Evolutionary conservation across 768 basidiomycete genomes (phyloP).

Genomic region (Sarcodon aspratus): DNA sequence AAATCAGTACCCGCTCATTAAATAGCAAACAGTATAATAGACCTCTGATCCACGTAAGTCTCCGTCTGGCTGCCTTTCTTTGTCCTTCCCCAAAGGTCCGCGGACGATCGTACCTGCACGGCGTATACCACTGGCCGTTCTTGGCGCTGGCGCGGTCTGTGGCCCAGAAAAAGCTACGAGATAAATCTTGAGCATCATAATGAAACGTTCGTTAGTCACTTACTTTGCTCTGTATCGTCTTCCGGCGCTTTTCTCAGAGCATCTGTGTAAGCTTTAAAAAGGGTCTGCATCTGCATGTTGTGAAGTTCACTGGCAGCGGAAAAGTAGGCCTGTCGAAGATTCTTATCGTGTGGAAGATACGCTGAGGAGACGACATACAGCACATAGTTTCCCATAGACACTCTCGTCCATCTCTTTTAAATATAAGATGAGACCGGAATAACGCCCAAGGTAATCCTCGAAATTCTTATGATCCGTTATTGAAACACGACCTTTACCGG

Average conservation of each 20-base stretch:
- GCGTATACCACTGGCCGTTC: slow-evolving; percentile 49
- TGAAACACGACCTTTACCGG: slow-evolving; percentile 30
- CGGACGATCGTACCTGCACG: slow-evolving; percentile 83
- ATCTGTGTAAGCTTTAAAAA: slow-evolving; percentile 47
- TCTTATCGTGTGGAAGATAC: not conserved
- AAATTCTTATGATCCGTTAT: slow-evolving; percentile 59
- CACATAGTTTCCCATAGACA: slow-evolving; percentile 82
- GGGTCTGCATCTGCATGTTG: slow-evolving; percentile 63
- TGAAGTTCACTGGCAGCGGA: slow-evolving; percentile 78
- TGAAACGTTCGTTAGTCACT: not conserved
- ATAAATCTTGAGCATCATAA: not conserved
- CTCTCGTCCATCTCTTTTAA: slow-evolving; percentile 93
- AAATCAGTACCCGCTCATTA: not conserved
- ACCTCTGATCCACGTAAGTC: slow-evolving; percentile 68
- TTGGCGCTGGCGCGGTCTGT: slow-evolving; percentile 29
- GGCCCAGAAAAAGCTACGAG: slow-evolving; percentile 13
- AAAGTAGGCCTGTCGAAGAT: slow-evolving; percentile 66
- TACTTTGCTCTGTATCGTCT: slow-evolving; percentile 39
- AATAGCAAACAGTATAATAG: slow-evolving; percentile 3
- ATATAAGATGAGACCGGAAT: slow-evolving; percentile 84
- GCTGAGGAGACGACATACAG: slow-evolving; percentile 37
- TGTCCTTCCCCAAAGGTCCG: slow-evolving; percentile 54
- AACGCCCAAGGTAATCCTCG: slow-evolving; percentile 78
- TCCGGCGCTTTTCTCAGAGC: slow-evolving; percentile 67
- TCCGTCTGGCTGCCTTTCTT: slow-evolving; percentile 44